Conservation (phyloP, 371 early-diverging fungal species). For the Mortierella sp. region DNA sequence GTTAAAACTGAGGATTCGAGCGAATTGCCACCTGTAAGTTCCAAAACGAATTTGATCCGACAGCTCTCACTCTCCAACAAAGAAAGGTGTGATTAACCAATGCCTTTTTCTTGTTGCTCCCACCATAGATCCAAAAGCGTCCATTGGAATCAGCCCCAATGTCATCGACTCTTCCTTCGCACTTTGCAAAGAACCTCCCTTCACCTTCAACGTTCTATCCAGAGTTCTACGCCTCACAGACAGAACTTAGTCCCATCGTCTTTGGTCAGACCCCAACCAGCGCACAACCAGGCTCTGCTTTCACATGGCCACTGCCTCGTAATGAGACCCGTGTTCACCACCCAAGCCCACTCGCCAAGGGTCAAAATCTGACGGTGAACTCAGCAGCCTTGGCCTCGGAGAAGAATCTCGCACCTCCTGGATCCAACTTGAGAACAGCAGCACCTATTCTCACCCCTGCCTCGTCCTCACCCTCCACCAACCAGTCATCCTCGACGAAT, state of each 20-base stretch:
- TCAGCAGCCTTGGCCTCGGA: conserved; percentile 15
- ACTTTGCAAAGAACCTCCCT: conserved; percentile 82
- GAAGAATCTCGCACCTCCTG: conserved; percentile 28
- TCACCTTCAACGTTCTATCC: conserved; percentile 84
- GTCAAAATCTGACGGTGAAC: conserved; percentile 20
- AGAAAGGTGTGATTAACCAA: background rate
- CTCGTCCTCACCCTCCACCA: conserved; percentile 27
- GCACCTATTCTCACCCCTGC: conserved; percentile 22
- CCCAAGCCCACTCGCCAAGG: conserved; percentile 51
- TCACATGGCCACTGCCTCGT: conserved; percentile 43
- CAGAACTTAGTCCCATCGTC: conserved; percentile 51
- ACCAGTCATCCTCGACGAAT: conserved; percentile 24
- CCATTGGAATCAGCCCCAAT: conserved; percentile 48
- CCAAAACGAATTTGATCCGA: background rate
- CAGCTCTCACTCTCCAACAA: background rate
- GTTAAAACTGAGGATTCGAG: conserved; percentile 48
- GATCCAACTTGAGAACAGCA: conserved; percentile 33
- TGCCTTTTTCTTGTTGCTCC: background rate
- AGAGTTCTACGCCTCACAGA: conserved; percentile 69
- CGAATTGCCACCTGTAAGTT: conserved; percentile 52
- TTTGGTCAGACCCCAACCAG: conserved; percentile 52
- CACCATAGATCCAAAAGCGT: conserved; percentile 43
- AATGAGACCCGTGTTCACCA: conserved; percentile 48
- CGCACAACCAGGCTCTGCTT: conserved; percentile 40
- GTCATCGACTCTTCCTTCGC: conserved; percentile 57